A percentile compares a stretch with the other conserved stretches of the same genome.
phyloP scores from a whole-genome alignment of 768 basidiomycete genomes.

The Glaciozyma antarctica region DNA sequence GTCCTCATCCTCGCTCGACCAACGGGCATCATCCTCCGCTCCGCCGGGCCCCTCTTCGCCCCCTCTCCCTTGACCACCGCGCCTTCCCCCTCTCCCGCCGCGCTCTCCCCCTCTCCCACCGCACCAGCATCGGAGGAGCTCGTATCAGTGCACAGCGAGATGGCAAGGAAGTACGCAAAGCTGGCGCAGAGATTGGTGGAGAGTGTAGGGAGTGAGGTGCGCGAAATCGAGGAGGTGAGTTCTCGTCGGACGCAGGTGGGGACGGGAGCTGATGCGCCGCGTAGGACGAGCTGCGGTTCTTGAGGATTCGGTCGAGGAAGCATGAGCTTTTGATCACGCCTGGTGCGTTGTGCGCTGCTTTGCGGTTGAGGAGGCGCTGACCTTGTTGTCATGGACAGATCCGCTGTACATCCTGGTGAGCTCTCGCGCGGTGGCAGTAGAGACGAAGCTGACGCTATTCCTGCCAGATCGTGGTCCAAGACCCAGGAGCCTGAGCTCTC shows the following conservation, averaged over 20 bases:
- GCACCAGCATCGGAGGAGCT: not conserved
- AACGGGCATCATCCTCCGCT: conserved; percentile 29
- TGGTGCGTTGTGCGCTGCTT: conserved; percentile 33
- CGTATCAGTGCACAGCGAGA: not conserved
- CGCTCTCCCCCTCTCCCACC: conserved; percentile 12
- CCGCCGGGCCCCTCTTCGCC: conserved; percentile 29
- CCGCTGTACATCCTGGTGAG: conserved; percentile 38
- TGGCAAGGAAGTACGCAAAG: conserved; percentile 17
- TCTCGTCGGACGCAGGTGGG: too few species aligned
- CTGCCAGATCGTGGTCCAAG: not conserved
- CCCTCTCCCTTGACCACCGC: not conserved
- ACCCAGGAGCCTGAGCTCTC: not conserved
- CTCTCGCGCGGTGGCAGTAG: too few species aligned
- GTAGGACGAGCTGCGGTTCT: conserved; percentile 41
- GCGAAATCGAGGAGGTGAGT: too few species aligned
- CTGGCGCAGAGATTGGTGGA: conserved; percentile 23
- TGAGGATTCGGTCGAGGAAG: conserved; percentile 42
- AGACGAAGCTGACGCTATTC: not conserved
- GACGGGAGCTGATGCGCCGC: too few species aligned
- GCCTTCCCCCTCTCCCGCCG: conserved; percentile 5
- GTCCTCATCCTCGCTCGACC: conserved; percentile 39
- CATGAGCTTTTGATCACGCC: conserved; percentile 45
- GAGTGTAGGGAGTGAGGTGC: conserved; percentile 31
- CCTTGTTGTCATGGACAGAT: conserved; percentile 31
- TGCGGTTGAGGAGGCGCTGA: not conserved